A percentile compares a stretch with the other conserved stretches of the same genome.
phyloP scores from a whole-genome alignment of 2,329 filamentous ascomycete genomes.

The Cercospora sp. region DNA sequence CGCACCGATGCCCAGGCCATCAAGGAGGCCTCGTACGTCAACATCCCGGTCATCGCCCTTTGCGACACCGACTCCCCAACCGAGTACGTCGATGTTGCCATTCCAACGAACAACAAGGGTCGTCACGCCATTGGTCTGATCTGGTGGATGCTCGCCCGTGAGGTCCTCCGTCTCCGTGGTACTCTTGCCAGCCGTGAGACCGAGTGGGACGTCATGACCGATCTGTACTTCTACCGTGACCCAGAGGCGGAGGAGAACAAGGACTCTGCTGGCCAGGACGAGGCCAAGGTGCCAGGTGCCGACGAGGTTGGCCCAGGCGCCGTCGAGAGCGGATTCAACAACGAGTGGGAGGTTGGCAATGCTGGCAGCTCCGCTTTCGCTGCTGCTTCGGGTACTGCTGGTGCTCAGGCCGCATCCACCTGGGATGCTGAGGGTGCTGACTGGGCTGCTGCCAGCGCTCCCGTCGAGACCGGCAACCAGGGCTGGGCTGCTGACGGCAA shows the following conservation, averaged over 20 bases:
- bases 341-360: constrained; percentile 80
- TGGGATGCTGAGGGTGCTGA: constrained; percentile 64
- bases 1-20: constrained; percentile 99
- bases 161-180: constrained; percentile 97
- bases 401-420: constrained; percentile 62
- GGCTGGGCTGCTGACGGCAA: constrained; percentile 51
- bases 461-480: constrained; percentile 51
- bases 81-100: constrained; percentile 99
- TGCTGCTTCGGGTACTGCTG: constrained; percentile 57
- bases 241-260: constrained; percentile 99
- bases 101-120: constrained; percentile 99
- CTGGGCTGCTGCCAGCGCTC: constrained; percentile 63
- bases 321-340: constrained; percentile 75
- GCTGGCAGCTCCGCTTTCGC: constrained; percentile 63
- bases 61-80: constrained; percentile 99
- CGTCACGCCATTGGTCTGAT: constrained; percentile 96
- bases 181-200: constrained; percentile 94
- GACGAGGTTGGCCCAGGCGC: constrained; percentile 81
- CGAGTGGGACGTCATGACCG: constrained; percentile 98
- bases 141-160: constrained; percentile 99
- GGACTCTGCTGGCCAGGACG: constrained; percentile 76
- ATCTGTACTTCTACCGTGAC: constrained; percentile 99
- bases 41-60: constrained; percentile 99
- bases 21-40: constrained; percentile 99
- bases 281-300: constrained; percentile 77